phyloP scores from a whole-genome alignment of 208 protist species.

The Leishmania amazonensis region DNA sequence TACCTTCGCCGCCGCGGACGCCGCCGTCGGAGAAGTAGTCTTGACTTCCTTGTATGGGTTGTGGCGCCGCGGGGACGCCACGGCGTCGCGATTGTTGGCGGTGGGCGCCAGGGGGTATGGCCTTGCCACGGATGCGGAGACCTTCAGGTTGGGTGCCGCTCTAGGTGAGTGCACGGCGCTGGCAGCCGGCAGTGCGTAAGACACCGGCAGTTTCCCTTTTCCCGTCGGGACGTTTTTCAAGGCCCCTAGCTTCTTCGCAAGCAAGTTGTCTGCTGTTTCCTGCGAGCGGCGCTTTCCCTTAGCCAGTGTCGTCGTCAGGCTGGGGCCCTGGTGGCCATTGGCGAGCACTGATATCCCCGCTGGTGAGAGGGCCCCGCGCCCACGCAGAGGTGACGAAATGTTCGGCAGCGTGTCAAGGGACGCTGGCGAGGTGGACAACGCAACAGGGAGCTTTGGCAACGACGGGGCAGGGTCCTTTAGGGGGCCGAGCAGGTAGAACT shows the following conservation, averaged over 20 bases:
- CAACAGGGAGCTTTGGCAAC: neutral
- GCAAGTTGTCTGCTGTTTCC: slow-evolving; percentile 10
- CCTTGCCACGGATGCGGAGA: slow-evolving; percentile 3
- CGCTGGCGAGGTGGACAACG: slow-evolving; percentile 4
- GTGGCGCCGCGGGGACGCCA: slow-evolving; percentile 4
- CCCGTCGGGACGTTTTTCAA: slow-evolving; percentile 31
- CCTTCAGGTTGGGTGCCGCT: neutral
- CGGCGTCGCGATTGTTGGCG: slow-evolving; percentile 9
- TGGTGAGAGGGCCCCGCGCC: neutral
- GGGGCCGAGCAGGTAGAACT: slow-evolving; percentile 31
- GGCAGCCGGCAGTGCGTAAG: slow-evolving; percentile 1
- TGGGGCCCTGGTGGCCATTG: slow-evolving; percentile 3
- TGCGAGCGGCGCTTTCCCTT: slow-evolving; percentile 18
- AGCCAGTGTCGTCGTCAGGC: neutral
- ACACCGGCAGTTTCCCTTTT: slow-evolving; percentile 14
- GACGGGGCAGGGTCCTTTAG: slow-evolving; percentile 4
- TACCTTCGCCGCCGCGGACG: slow-evolving; percentile 11
- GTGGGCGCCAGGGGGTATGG: neutral
- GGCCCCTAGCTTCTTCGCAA: slow-evolving; percentile 23
- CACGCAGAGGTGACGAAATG: neutral
- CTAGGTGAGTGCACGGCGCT: slow-evolving; percentile 12
- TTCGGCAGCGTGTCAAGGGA: neutral
- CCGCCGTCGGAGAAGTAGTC: neutral
- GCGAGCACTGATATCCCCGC: slow-evolving; percentile 8
- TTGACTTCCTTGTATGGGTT: slow-evolving; percentile 18